Evolutionary conservation across 495 filamentous ascomycete species (phyloP).

Genomic region (Aspergillus affinis): DNA sequence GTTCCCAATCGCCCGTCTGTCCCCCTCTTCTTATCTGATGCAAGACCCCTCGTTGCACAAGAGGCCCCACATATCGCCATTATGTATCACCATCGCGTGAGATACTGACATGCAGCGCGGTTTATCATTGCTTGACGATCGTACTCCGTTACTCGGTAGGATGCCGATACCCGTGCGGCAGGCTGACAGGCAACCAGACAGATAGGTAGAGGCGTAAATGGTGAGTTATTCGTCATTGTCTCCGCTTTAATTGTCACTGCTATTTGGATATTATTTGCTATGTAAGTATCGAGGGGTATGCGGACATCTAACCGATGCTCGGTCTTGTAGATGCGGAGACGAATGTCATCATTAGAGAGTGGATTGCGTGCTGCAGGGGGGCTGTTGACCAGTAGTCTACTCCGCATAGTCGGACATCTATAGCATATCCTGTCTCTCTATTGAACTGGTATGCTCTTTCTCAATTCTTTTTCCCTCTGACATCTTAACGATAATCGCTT

Average conservation of each 20-base stretch:
- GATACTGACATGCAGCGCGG: not conserved
- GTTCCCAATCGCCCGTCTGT: no score
- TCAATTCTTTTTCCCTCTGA: no score
- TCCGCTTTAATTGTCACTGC: not conserved
- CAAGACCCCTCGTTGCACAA: not conserved
- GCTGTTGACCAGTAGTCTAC: no score
- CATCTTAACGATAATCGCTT: no score
- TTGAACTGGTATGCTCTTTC: no score
- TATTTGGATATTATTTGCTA: not conserved
- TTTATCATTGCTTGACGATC: slow-evolving; percentile 2
- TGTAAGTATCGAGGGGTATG: not conserved
- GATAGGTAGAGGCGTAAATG: not conserved
- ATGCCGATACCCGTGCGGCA: not conserved
- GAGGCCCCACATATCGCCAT: slow-evolving; percentile 13
- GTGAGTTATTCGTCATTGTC: not conserved
- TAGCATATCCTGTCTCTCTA: no score
- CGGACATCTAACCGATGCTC: not conserved
- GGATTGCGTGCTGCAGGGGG: slow-evolving; percentile 26
- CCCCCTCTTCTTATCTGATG: not conserved
- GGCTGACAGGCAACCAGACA: no score
- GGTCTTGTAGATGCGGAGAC: slow-evolving; percentile 1
- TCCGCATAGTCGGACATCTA: no score
- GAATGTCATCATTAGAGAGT: slow-evolving; percentile 24
- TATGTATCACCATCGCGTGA: slow-evolving; percentile 13
- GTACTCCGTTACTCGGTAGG: not conserved